A percentile compares a stretch with the other conserved stretches of the same genome.
Evolutionary conservation across 1,139 yeast genomes (phyloP).

Genomic region (Lipomyces yarrowii): DNA sequence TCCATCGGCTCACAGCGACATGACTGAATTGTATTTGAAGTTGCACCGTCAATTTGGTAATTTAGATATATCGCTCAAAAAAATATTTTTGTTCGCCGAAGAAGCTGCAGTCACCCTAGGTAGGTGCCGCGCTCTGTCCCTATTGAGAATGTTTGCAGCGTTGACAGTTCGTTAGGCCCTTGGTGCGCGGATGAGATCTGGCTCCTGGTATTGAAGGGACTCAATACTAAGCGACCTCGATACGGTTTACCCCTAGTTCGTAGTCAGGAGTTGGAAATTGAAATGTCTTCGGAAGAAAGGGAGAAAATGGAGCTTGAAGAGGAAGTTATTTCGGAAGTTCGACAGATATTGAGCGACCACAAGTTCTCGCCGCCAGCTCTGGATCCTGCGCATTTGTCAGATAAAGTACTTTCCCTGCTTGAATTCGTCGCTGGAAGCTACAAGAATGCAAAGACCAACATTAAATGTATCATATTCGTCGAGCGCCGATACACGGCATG

Average conservation of each 20-base stretch:
- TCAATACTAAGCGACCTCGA: neutral
- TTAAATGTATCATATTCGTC: slow-evolving; percentile 19
- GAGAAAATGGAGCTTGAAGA: neutral
- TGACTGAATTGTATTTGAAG: neutral
- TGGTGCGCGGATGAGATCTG: slow-evolving; percentile 23
- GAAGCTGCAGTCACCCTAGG: slow-evolving; percentile 9
- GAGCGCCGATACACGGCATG: slow-evolving; percentile 27
- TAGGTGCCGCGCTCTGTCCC: neutral
- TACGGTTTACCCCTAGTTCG: neutral
- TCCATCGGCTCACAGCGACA: neutral
- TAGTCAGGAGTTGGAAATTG: neutral
- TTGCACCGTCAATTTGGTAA: neutral
- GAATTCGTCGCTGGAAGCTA: slow-evolving; percentile 10
- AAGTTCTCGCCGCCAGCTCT: slow-evolving; percentile 5
- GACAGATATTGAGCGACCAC: slow-evolving; percentile 1
- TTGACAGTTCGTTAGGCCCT: slow-evolving; percentile 9
- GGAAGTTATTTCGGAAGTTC: neutral
- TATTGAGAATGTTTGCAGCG: neutral
- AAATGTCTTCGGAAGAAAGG: neutral
- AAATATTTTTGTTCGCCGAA: neutral
- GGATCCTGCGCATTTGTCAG: slow-evolving; percentile 9
- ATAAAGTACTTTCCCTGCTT: slow-evolving; percentile 19
- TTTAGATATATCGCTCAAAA: neutral
- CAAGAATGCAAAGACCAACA: slow-evolving; percentile 1
- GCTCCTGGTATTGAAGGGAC: slow-evolving; percentile 2